phyloP scores from a whole-genome alignment of 176 grass and related monocot genomes.

The Guadua angustifolia region DNA sequence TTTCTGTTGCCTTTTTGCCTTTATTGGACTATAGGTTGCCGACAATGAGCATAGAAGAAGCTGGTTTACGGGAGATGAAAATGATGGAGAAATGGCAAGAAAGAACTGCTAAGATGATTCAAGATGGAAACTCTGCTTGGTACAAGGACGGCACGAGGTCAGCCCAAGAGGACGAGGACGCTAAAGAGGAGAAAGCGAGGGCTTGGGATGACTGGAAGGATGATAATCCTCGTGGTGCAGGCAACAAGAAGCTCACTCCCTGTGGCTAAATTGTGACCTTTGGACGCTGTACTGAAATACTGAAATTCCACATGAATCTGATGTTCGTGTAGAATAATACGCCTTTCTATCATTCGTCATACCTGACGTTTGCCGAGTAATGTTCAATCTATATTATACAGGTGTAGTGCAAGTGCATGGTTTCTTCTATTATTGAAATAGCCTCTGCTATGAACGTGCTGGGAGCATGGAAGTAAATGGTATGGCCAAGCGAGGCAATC shows the following conservation, averaged over 20 bases:
- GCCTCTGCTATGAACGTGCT: neutral
- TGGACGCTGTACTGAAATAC: neutral
- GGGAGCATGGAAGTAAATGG: too few relatives aligned
- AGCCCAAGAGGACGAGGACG: conserved; percentile 70
- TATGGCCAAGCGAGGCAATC: too few relatives aligned
- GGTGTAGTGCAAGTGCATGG: neutral
- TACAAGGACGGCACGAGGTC: conserved; percentile 52
- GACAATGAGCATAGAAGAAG: conserved; percentile 96
- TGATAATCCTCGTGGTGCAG: conserved; percentile 87
- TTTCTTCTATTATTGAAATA: neutral
- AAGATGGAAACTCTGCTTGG: conserved; percentile 78
- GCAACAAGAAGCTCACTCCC: conserved; percentile 97
- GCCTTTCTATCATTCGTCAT: neutral
- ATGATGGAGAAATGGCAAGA: conserved; percentile 94
- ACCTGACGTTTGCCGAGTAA: neutral
- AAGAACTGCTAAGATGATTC: conserved; percentile 61
- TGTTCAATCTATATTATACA: neutral
- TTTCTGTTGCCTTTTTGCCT: neutral
- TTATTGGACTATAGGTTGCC: conserved; percentile 53
- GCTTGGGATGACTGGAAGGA: conserved; percentile 97
- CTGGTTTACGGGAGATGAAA: conserved; percentile 84
- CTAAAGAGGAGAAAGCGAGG: conserved; percentile 78
- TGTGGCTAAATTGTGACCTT: conserved; percentile 56
- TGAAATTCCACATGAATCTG: neutral
- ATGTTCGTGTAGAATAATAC: neutral